phyloP scores from a whole-genome alignment of 129 eudicot species.

The Kitagawia praeruptora region DNA sequence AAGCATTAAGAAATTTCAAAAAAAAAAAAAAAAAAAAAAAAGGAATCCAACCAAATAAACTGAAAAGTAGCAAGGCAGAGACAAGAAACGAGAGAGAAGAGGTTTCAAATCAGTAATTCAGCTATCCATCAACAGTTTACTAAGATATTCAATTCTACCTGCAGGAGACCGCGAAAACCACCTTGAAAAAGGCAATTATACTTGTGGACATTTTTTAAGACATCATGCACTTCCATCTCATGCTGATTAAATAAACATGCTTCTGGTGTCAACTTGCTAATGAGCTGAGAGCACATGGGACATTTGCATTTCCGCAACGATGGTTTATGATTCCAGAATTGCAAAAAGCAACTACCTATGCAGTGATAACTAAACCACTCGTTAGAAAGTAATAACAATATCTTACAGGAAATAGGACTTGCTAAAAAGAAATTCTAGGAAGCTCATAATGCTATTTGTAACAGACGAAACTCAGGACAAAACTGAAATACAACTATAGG shows the following conservation, averaged over 20 bases:
- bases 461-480: neutral
- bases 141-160: slow-evolving; percentile 9
- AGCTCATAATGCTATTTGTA: neutral
- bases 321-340: slow-evolving; percentile 24
- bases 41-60: neutral
- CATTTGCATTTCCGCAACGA: slow-evolving; percentile 32
- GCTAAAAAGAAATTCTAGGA: neutral
- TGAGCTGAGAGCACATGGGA: slow-evolving; percentile 27
- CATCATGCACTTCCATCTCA: slow-evolving; percentile 16
- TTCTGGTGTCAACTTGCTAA: slow-evolving; percentile 21
- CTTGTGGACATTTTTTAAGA: slow-evolving; percentile 18
- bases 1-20: neutral
- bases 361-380: neutral
- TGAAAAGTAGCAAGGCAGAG: neutral
- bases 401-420: neutral
- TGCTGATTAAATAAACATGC: slow-evolving; percentile 9
- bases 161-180: slow-evolving; percentile 18
- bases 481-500: neutral
- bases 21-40: neutral
- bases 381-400: neutral
- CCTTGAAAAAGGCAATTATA: slow-evolving; percentile 30
- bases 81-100: neutral
- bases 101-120: neutral
- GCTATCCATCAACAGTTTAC: neutral
- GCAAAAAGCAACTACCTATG: slow-evolving; percentile 28